phyloP scores from a whole-genome alignment of 106 monocot species.

The Allium sativum region DNA sequence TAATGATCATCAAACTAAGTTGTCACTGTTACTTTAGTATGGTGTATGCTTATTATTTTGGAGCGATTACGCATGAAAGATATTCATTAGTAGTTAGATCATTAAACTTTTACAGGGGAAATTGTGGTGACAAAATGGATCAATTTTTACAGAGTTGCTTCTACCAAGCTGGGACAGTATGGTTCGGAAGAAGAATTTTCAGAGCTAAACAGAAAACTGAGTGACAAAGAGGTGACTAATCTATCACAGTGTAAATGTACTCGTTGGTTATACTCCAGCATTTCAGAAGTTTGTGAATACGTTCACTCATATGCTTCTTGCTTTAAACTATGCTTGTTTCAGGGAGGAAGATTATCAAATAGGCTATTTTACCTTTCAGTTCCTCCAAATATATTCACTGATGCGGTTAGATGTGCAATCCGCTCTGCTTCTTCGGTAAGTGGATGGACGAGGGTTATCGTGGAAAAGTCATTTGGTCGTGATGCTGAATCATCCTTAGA shows the following conservation, averaged over 20 bases:
- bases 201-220: slow-evolving; percentile 54
- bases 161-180: slow-evolving; percentile 74
- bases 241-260: not conserved
- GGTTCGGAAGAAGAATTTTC: slow-evolving; percentile 45
- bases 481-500: slow-evolving; percentile 82
- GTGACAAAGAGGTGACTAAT: slow-evolving; percentile 49
- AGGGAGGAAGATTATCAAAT: slow-evolving; percentile 51
- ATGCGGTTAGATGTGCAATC: slow-evolving; percentile 53
- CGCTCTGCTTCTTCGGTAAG: slow-evolving; percentile 44
- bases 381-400: slow-evolving; percentile 80
- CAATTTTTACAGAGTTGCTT: slow-evolving; percentile 74
- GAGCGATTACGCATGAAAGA: no score
- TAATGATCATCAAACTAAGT: no score
- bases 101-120: slow-evolving; percentile 39
- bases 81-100: not conserved
- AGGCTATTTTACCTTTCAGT: slow-evolving; percentile 83
- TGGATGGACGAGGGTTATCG: slow-evolving; percentile 96
- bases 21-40: no score
- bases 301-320: not conserved
- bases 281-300: not conserved
- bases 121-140: slow-evolving; percentile 75
- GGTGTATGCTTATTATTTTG: no score
- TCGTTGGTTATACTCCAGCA: not conserved
- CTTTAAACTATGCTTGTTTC: not conserved
- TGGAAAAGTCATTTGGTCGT: slow-evolving; percentile 91